Evolutionary conservation across 805 yeast genomes (phyloP).

Genomic region (Yarrowia osloensis): DNA sequence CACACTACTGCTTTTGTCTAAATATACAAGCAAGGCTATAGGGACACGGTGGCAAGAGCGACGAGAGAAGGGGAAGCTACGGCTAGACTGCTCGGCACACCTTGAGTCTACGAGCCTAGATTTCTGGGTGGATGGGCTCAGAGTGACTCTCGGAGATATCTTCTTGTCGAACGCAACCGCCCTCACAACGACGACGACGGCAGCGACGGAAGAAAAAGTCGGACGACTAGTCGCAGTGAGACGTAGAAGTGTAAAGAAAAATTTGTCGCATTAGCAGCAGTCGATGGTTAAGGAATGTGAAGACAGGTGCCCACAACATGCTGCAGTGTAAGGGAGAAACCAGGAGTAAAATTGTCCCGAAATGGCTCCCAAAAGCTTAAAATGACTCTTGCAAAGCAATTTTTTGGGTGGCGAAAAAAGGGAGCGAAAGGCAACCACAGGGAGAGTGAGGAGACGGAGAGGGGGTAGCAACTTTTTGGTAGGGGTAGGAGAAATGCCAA

Average conservation of each 20-base stretch:
- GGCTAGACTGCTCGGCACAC: constrained; percentile 2
- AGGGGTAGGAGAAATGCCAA: too few relatives aligned
- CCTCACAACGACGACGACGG: neutral
- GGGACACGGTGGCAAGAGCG: constrained; percentile 27
- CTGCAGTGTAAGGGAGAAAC: constrained; percentile 11
- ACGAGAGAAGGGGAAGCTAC: constrained; percentile 18
- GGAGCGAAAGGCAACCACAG: constrained; percentile 5
- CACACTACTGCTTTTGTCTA: constrained; percentile 15
- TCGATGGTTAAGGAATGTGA: constrained; percentile 23
- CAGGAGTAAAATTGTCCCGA: constrained; percentile 19
- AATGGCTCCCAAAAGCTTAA: constrained; percentile 13
- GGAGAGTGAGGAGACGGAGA: neutral
- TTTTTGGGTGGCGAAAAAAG: constrained; percentile 22
- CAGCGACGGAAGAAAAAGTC: too few relatives aligned
- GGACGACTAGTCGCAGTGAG: neutral
- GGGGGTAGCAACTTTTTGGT: neutral
- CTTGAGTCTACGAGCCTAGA: constrained; percentile 1
- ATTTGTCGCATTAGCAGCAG: constrained; percentile 20
- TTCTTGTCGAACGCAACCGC: neutral
- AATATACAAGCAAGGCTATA: constrained; percentile 28
- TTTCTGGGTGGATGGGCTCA: neutral
- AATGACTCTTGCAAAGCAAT: constrained; percentile 17
- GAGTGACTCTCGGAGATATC: neutral
- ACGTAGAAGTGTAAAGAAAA: constrained; percentile 23
- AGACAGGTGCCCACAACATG: constrained; percentile 17